Evolutionary conservation across 148 eudicot species (phyloP).

Genomic region (Pouteria glomerata): DNA sequence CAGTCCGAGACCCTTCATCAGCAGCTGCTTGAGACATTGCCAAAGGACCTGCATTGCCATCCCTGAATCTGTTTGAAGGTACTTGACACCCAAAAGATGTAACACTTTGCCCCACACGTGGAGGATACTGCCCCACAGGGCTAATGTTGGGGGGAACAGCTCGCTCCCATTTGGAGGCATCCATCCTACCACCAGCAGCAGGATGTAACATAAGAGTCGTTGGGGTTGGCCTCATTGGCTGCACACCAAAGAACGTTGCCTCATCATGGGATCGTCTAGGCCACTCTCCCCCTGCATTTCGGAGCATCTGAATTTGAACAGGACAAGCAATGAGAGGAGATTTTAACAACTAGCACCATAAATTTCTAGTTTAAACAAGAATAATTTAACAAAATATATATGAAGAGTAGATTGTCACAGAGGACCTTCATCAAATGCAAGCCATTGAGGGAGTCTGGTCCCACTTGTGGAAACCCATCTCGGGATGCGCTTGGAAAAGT

Average conservation of each 20-base stretch:
- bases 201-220: conserved; percentile 40
- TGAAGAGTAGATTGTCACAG: neutral
- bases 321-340: conserved; percentile 13
- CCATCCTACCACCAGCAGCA: conserved; percentile 28
- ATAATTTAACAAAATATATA: neutral
- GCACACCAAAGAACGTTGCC: conserved; percentile 36
- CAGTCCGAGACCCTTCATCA: conserved; percentile 85
- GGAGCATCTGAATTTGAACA: conserved; percentile 43
- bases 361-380: neutral
- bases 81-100: conserved; percentile 40
- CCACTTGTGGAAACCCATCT: conserved; percentile 37
- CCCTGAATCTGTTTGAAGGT: conserved; percentile 46
- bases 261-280: conserved; percentile 41
- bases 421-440: conserved; percentile 57
- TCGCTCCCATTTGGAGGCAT: conserved; percentile 49
- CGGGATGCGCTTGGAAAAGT: conserved; percentile 42
- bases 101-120: conserved; percentile 38
- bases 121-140: conserved; percentile 40
- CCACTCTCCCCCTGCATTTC: conserved; percentile 52
- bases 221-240: conserved; percentile 38
- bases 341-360: neutral
- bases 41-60: conserved; percentile 43
- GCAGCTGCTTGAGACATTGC: conserved; percentile 58
- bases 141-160: conserved; percentile 36
- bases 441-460: conserved; percentile 39